Base-by-base conservation (phyloP, 176 grass and related monocot species). In the Bonia amplexicaulis region DNA sequence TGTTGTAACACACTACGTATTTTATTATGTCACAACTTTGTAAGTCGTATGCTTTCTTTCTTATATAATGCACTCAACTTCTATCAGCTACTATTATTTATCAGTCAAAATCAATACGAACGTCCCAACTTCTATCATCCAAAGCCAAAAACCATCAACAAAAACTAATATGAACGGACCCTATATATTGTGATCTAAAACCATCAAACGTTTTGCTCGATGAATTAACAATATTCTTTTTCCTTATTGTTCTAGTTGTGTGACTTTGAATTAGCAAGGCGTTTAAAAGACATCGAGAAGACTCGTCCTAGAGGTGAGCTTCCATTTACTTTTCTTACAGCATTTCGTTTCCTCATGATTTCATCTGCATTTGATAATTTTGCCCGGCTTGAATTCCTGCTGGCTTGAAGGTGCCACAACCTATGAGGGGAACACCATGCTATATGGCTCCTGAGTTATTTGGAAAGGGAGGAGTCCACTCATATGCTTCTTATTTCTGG, bases 391-490 rank as follows among this genome's bases (percentile, higher is more conserved):
- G 41, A 89, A 87, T 84, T 77, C 87, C 29, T 74, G 22, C 52
- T 74, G 22, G 3, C 51, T 78, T 88, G 12, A 85, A 91, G 90
- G 74, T 91, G 49, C 93, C 88, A 79, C 96, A 96, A 54, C 87
- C 93, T 68, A 95, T 90, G 91, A 90, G 84, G 83, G 96, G 96
- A 44, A 94, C 93, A 44, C 96, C 96, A 13, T 99, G 94, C 77
- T 99, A 99, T 89, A 99, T 99, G 96, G 96, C 96, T 84, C 93
- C 93, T 81, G 96, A 99, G 88, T 87, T 99, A 78, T 99, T 99
- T 85, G 88, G 70, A 49, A 93, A 99, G 81, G 96, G 88, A 78
- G 96, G 96, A 72, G 84, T 90, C 19, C 93, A 96, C 76, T 96
- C 96, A n/a, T 95, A 99, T 79, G 96, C 96, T 81, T 99, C 96